Base-by-base conservation (phyloP, 352 stramenopile species). In the Phytophthora litchii region DNA sequence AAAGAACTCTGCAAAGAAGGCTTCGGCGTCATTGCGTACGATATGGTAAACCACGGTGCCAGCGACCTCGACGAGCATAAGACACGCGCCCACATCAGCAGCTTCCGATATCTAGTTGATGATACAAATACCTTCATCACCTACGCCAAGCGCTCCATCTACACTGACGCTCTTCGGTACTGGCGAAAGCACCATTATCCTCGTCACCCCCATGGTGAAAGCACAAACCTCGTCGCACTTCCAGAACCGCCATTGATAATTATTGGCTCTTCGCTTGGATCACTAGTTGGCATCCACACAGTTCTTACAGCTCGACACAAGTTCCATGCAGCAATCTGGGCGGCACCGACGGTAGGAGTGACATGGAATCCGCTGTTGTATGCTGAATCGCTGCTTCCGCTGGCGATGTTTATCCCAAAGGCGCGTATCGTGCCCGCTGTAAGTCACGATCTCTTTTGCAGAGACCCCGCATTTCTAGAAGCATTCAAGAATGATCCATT, bases 401-500 rank as follows among this genome's bases (percentile, higher is more conserved):
- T 89, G 13, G 66, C 73, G 17, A 58, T 44, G 41, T 55, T 82
- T 29, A 52, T 83, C 17, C 79, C 36, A 37, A 72, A 36, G 63
- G 65, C 23, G 12, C 67, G 65, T 14, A 72, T 89, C 31, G 74
- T 87, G 4, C 72, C 76, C 6, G 76, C 72, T 37, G 67, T 90
- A 23, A 83, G 82, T 54, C 67, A 69, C 13, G 67, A 77, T 9
- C 27, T 70, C 11, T 49, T 67, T 6, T 63, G 53, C 13, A 67
- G 74, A 65, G 72, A 88, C 25, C 59, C 64, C 10, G 64, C 43
- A 2, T 85, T 83, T 42, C 43, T 83, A 14, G 61, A 78, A 13
- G 70, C 78, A 29, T 88, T 85, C 56, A 70, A 74, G 67, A 72
- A 55, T 27, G 80, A 90, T 45, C 61, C 66, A n/a, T 58, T 90